phyloP scores from a whole-genome alignment of 176 grass and related monocot genomes.

The Bothriochloa decipiens region DNA sequence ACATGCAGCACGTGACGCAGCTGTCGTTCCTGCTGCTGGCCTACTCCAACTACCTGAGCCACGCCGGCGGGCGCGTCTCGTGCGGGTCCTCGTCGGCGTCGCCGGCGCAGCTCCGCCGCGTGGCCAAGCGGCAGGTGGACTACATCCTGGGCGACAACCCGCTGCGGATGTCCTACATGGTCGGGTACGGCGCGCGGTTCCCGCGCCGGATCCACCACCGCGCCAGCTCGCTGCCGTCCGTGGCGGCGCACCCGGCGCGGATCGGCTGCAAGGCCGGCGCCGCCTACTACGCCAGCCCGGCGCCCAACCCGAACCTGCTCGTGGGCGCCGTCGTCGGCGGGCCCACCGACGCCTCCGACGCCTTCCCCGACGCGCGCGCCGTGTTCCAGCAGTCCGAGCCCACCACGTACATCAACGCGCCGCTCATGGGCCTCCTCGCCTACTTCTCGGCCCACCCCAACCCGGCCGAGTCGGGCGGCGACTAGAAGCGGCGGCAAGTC shows the following conservation, averaged over 20 bases:
- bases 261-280: constrained; percentile 84
- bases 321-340: constrained; percentile 83
- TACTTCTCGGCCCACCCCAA: constrained; percentile 79
- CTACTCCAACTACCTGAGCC: constrained; percentile 91
- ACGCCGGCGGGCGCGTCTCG: constrained; percentile 62
- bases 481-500: constrained; percentile 14
- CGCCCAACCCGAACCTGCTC: constrained; percentile 76
- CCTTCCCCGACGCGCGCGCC: constrained; percentile 67
- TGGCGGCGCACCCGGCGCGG: constrained; percentile 51
- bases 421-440: constrained; percentile 73
- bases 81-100: constrained; percentile 64
- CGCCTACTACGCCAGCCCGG: constrained; percentile 58
- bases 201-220: constrained; percentile 88
- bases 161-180: constrained; percentile 96
- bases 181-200: constrained; percentile 70
- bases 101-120: constrained; percentile 63
- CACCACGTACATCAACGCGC: constrained; percentile 91
- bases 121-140: constrained; percentile 91
- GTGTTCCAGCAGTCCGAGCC: constrained; percentile 89
- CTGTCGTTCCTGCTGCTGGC: constrained; percentile 87
- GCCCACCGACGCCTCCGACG: constrained; percentile 71
- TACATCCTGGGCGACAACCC: constrained; percentile 95
- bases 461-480: constrained; percentile 31
- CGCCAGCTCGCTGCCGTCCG: constrained; percentile 81
- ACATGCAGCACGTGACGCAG: constrained; percentile 97